These are phyloP conservation scores for Galerina sulciceps DNA, from an alignment of 768 basidiomycete genomes.

Conservation along the genomic window DNA sequence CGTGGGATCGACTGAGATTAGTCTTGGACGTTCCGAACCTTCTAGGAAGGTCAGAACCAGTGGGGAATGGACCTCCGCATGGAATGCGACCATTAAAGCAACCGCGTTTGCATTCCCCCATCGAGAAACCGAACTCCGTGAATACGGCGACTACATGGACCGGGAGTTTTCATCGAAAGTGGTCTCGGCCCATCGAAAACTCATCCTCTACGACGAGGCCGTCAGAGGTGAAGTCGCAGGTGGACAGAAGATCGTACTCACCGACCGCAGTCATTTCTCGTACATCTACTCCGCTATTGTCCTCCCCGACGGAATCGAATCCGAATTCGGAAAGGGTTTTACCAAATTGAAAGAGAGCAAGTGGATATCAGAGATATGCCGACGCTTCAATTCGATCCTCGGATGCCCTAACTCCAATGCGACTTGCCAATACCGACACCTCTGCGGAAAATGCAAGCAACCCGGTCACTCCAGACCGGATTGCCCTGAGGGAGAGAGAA, in stretches of 20 bases:
- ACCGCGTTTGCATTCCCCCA: slow-evolving; percentile 29
- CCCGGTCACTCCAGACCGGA: neutral
- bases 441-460: slow-evolving; percentile 18
- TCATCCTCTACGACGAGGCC: slow-evolving; percentile 33
- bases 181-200: slow-evolving; percentile 2
- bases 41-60: slow-evolving; percentile 15
- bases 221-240: slow-evolving; percentile 19
- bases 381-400: slow-evolving; percentile 19
- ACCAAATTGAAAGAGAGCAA: neutral
- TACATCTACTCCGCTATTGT: slow-evolving; percentile 7
- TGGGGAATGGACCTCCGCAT: slow-evolving; percentile 29
- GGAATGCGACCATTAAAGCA: slow-evolving; percentile 16
- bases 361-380: slow-evolving; percentile 20
- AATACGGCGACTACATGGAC: slow-evolving; percentile 26
- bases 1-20: slow-evolving; percentile 19
- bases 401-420: slow-evolving; percentile 9
- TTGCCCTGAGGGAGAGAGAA: neutral
- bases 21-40: slow-evolving; percentile 16
- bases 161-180: slow-evolving; percentile 21
- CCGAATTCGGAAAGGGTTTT: neutral
- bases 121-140: slow-evolving; percentile 20
- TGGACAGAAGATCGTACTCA: slow-evolving; percentile 17
- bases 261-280: slow-evolving; percentile 13
- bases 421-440: slow-evolving; percentile 20
- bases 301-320: slow-evolving; percentile 13